These are phyloP conservation scores for Ceratobasidium sp. DNA, from an alignment of 1,284 basidiomycete genomes.

Conservation along the genomic window DNA sequence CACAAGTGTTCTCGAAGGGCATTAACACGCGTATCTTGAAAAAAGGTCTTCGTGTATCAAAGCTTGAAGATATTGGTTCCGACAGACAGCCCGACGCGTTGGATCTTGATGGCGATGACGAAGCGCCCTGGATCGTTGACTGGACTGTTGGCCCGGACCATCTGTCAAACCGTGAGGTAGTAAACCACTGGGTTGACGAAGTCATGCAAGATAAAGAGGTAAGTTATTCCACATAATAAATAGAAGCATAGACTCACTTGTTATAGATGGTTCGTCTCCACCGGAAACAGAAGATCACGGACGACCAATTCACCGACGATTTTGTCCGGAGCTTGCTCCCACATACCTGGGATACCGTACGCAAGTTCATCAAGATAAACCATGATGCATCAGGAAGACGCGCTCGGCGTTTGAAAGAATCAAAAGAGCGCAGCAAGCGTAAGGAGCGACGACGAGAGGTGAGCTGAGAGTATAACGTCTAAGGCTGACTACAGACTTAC, in stretches of 20 bases:
- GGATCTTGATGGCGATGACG: conserved; percentile 9
- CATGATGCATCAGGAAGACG: conserved; percentile 16
- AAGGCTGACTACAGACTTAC: not conserved
- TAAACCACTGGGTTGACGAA: conserved; percentile 11
- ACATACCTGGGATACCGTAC: conserved; percentile 18
- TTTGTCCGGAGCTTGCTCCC: conserved; percentile 3
- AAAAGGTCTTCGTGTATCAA: conserved; percentile 4
- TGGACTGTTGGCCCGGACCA: conserved; percentile 18
- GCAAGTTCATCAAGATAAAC: conserved; percentile 28
- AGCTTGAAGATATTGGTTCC: conserved; percentile 20
- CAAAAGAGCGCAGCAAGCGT: conserved; percentile 19
- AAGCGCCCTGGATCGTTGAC: conserved; percentile 12
- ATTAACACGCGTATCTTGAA: conserved; percentile 14
- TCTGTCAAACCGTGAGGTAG: conserved; percentile 4
- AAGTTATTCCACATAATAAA: not conserved
- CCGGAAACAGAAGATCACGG: conserved; percentile 19
- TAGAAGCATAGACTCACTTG: not conserved
- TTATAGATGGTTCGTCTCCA: conserved; percentile 22
- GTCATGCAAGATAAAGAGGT: conserved; percentile 31
- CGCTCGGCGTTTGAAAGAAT: conserved; percentile 9
- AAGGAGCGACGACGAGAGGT: conserved; percentile 29
- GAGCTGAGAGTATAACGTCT: not conserved
- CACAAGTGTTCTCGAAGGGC: not conserved
- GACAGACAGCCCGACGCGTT: conserved; percentile 5
- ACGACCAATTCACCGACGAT: conserved; percentile 29